A percentile compares a stretch with the other conserved stretches of the same genome.
Conservation (phyloP, 2,329 filamentous ascomycete genomes). For the Chrysoporthe deuterocubensis region DNA sequence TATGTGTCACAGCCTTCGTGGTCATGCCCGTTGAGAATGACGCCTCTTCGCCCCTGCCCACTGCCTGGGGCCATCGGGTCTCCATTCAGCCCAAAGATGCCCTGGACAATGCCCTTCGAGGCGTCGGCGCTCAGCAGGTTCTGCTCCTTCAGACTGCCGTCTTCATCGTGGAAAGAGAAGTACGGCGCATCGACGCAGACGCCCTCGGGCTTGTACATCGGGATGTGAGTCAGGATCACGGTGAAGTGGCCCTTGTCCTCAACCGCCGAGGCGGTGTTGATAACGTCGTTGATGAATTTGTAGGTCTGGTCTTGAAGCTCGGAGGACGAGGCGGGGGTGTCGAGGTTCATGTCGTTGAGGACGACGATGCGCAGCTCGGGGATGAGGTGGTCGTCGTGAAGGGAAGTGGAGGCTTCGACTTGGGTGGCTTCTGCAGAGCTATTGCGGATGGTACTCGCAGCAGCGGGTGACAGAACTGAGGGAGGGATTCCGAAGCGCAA, state of each 20-base stretch:
- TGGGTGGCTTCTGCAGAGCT: constrained; percentile 1
- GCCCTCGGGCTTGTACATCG: constrained; percentile 80
- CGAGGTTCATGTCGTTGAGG: constrained; percentile 92
- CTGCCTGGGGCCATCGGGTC: constrained; percentile 59
- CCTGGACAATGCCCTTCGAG: constrained; percentile 77
- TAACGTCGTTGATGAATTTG: constrained; percentile 72
- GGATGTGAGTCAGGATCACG: constrained; percentile 88
- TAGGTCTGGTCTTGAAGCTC: constrained; percentile 78
- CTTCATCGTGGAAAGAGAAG: constrained; percentile 74
- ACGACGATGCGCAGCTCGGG: constrained; percentile 82
- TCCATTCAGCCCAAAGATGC: constrained; percentile 78
- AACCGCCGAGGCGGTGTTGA: constrained; percentile 64
- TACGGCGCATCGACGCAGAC: constrained; percentile 83
- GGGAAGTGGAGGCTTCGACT: constrained; percentile 38
- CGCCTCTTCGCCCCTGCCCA: constrained; percentile 71
- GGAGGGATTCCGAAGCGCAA: constrained; percentile 70
- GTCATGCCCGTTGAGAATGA: constrained; percentile 92
- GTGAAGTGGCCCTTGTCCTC: constrained; percentile 71
- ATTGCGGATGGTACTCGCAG: constrained; percentile 43
- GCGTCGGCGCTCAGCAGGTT: constrained; percentile 81
- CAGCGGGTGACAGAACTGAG: constrained; percentile 40
- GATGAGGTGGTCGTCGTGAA: constrained; percentile 49
- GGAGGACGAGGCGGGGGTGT: constrained; percentile 73
- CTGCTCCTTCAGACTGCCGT: constrained; percentile 83
- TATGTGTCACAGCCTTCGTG: constrained; percentile 92